Evolutionary conservation across 73 alveolate genomes (phyloP).

Genomic region (Blepharisma stoltei): DNA sequence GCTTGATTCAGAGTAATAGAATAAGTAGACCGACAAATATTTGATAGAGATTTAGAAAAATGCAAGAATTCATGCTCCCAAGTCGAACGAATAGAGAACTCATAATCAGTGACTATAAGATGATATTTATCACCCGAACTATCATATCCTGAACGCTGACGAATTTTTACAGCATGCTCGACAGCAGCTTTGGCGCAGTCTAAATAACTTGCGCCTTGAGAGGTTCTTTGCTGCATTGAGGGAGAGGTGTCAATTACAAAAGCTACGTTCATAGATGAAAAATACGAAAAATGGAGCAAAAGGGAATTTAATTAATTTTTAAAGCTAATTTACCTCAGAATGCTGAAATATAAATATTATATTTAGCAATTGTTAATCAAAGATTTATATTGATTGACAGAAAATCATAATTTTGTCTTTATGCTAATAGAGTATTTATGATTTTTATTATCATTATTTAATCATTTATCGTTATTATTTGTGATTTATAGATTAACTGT

Average conservation of each 20-base stretch:
- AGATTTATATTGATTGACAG: too few species aligned
- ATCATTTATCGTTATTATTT: too few species aligned
- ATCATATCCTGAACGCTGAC: constrained; percentile 28
- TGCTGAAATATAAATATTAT: too few species aligned
- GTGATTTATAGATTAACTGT: too few species aligned
- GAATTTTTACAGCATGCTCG: background rate
- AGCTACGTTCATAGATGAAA: constrained; percentile 16
- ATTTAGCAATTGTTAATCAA: too few species aligned
- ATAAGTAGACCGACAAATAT: background rate
- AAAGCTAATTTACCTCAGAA: too few species aligned
- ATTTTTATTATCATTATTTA: too few species aligned
- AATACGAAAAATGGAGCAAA: too few species aligned
- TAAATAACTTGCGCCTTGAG: constrained; percentile 28
- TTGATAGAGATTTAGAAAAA: background rate
- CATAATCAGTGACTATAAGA: constrained; percentile 2
- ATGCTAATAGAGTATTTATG: too few species aligned
- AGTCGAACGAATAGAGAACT: constrained; percentile 18
- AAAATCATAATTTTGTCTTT: too few species aligned
- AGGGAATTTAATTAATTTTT: too few species aligned
- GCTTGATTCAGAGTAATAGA: background rate
- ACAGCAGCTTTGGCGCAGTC: constrained; percentile 27
- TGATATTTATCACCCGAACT: constrained; percentile 17
- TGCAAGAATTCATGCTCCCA: constrained; percentile 32
- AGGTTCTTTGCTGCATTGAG: constrained; percentile 26
- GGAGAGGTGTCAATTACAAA: constrained; percentile 21